Percentiles rank a stretch among this genome's conserved stretches.
These are phyloP conservation scores for Trichothecium sympodiale DNA, from an alignment of 2,329 filamentous ascomycete species.

Conservation along the genomic window DNA sequence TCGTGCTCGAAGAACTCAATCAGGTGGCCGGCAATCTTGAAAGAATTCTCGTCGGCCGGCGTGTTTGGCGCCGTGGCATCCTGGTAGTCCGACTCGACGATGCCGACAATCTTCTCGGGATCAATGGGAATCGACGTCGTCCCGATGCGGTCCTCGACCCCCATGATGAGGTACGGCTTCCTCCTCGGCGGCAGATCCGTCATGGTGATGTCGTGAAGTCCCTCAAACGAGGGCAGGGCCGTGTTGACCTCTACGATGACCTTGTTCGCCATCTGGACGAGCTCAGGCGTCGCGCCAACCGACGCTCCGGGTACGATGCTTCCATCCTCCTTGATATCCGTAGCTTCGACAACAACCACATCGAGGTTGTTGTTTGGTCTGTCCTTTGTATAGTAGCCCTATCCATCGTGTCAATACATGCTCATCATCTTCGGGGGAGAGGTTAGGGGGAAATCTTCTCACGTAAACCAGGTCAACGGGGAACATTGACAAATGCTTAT, in stretches of 20 bases:
- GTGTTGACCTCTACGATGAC: conserved; percentile 92
- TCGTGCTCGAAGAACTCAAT: conserved; percentile 82
- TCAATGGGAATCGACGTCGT: conserved; percentile 74
- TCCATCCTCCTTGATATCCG: conserved; percentile 77
- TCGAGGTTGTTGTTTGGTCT: conserved; percentile 65
- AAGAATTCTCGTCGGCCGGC: conserved; percentile 61
- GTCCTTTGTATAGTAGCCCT: conserved; percentile 77
- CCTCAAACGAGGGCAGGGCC: conserved; percentile 71
- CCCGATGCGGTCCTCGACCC: conserved; percentile 77
- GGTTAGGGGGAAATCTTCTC: too few species aligned
- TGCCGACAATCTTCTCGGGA: conserved; percentile 71
- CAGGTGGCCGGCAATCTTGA: conserved; percentile 64
- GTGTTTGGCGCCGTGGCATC: conserved; percentile 66
- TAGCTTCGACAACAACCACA: conserved; percentile 76
- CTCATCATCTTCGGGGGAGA: too few species aligned
- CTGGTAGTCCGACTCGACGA: conserved; percentile 76
- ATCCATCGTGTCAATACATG: too few species aligned
- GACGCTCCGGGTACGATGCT: conserved; percentile 81
- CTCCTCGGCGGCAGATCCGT: conserved; percentile 70
- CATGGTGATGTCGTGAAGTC: conserved; percentile 83
- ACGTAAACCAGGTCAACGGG: conserved; percentile 75
- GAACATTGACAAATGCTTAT: conserved; percentile 92
- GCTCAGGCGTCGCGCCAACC: conserved; percentile 74
- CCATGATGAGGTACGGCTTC: conserved; percentile 80
- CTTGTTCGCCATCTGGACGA: conserved; percentile 87